Percentiles rank a stretch among this genome's conserved stretches.
Evolutionary conservation across 1,284 basidiomycete species (phyloP).

Genomic region (Fomitiporia mediterranea): DNA sequence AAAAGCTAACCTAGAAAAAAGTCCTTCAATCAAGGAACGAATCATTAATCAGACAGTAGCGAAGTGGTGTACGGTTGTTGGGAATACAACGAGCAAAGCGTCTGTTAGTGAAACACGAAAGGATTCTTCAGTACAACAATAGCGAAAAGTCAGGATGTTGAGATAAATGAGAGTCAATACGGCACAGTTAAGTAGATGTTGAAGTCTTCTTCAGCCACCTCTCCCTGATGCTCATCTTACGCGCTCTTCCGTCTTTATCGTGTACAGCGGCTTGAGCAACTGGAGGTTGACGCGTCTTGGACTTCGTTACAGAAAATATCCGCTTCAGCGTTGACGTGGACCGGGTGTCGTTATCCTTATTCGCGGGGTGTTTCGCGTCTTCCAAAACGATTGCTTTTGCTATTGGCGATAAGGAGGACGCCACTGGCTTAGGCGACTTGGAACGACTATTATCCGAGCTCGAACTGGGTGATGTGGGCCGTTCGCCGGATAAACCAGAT

Average conservation of each 20-base stretch:
- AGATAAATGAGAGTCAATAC: background rate
- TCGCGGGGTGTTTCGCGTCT: constrained; percentile 2
- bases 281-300: background rate
- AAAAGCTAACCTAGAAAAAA: background rate
- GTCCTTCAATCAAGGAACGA: background rate
- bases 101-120: background rate
- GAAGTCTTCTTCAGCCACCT: constrained; percentile 11
- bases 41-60: background rate
- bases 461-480: background rate
- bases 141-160: background rate
- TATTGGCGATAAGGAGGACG: constrained; percentile 13
- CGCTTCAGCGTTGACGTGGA: constrained; percentile 2
- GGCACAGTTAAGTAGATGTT: too few relatives aligned
- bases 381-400: constrained; percentile 18
- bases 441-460: background rate
- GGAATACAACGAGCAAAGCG: background rate
- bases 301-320: constrained; percentile 14
- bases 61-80: background rate
- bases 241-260: background rate
- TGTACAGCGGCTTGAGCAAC: background rate
- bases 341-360: background rate
- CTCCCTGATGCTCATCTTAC: constrained; percentile 14
- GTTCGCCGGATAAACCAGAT: background rate
- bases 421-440: background rate
- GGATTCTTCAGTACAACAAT: background rate